A percentile compares a stretch with the other conserved stretches of the same genome.
phyloP scores from a whole-genome alignment of 176 grass and related monocot species.

The Paspalum notatum region DNA sequence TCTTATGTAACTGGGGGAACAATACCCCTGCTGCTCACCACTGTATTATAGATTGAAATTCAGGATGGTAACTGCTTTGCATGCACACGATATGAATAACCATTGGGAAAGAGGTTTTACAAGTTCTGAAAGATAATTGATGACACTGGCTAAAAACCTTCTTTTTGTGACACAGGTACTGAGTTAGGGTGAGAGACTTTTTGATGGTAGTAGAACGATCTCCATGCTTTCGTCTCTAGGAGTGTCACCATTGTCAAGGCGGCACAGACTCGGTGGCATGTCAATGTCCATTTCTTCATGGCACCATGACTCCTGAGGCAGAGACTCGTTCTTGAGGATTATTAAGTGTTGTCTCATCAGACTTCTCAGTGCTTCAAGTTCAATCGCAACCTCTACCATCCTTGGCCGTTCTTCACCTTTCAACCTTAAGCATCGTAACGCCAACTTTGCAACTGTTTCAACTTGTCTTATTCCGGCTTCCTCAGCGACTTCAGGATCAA shows the following conservation, averaged over 20 bases:
- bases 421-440: constrained; percentile 46
- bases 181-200: not conserved
- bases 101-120: too few relatives aligned
- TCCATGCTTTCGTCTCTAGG: constrained; percentile 29
- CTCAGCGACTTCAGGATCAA: constrained; percentile 46
- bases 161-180: not conserved
- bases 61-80: too few relatives aligned
- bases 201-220: not conserved
- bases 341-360: constrained; percentile 46
- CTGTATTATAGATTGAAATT: too few relatives aligned
- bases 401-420: constrained; percentile 54
- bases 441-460: constrained; percentile 50
- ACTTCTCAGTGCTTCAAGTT: constrained; percentile 59
- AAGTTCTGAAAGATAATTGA: too few relatives aligned
- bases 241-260: not conserved
- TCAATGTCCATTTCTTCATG: not conserved
- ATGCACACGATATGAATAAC: too few relatives aligned
- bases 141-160: not conserved
- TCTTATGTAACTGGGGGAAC: too few relatives aligned
- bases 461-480: constrained; percentile 51
- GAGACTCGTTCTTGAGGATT: not conserved
- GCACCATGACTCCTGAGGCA: not conserved
- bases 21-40: too few relatives aligned
- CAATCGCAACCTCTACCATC: constrained; percentile 58
- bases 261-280: not conserved